phyloP scores from a whole-genome alignment of 2,329 filamentous ascomycete genomes.

The Setomelanomma holmii region DNA sequence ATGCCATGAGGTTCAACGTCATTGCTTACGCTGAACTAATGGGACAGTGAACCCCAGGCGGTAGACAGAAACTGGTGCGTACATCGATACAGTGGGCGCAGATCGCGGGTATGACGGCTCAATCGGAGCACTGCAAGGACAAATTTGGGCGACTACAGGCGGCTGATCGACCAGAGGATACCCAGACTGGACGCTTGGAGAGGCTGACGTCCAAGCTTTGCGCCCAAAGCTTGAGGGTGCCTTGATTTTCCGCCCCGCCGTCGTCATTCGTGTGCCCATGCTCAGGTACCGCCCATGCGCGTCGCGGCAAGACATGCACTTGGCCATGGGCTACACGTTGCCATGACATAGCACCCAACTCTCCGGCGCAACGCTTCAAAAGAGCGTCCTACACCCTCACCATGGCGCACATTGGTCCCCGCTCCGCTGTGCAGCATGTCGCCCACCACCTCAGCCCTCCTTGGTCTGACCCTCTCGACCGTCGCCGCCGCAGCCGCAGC shows the following conservation, averaged over 20 bases:
- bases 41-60: too few species aligned
- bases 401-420: conserved; percentile 1
- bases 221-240: not conserved
- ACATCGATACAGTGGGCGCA: not conserved
- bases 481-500: conserved; percentile 43
- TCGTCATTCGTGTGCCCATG: not conserved
- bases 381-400: not conserved
- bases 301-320: too few species aligned
- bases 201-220: not conserved
- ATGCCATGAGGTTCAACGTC: too few species aligned
- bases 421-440: conserved; percentile 14
- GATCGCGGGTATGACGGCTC: not conserved
- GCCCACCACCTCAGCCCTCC: conserved; percentile 26
- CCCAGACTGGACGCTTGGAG: not conserved
- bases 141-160: not conserved
- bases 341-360: not conserved
- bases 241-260: not conserved
- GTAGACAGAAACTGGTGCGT: too few species aligned
- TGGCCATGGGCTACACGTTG: not conserved
- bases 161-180: not conserved
- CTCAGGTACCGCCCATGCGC: not conserved
- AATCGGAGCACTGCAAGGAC: not conserved
- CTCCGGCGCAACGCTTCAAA: not conserved
- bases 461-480: conserved; percentile 35
- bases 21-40: too few species aligned